Percentiles rank a stretch among this genome's conserved stretches.
Conservation (phyloP, 2,329 filamentous ascomycete species). For the Microdochium trichocladiopsis region DNA sequence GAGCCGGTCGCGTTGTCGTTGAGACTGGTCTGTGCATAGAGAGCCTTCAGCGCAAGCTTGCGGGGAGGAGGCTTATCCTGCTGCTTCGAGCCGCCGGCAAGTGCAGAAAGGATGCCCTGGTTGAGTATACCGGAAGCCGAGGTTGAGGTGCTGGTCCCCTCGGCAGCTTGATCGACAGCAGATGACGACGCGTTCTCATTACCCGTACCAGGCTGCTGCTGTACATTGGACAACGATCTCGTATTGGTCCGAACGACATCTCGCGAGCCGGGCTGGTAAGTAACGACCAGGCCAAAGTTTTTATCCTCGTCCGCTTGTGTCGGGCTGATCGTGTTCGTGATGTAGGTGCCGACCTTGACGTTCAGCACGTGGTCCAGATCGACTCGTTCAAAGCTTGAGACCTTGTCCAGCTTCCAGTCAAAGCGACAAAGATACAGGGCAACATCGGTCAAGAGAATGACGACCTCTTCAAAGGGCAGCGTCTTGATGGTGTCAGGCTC, state of each 20-base stretch:
- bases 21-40: conserved; percentile 45
- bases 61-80: conserved; percentile 22
- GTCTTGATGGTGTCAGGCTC: conserved; percentile 62
- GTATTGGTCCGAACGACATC: conserved; percentile 80
- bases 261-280: conserved; percentile 64
- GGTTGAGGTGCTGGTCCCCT: conserved; percentile 3
- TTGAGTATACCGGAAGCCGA: conserved; percentile 9
- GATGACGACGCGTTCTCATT: conserved; percentile 1
- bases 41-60: conserved; percentile 48
- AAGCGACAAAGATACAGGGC: conserved; percentile 87
- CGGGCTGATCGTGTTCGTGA: conserved; percentile 78
- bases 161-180: conserved; percentile 16
- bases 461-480: conserved; percentile 77
- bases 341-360: conserved; percentile 78
- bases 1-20: conserved; percentile 34
- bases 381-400: conserved; percentile 84
- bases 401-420: conserved; percentile 93
- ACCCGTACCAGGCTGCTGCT: conserved; percentile 21
- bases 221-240: conserved; percentile 58
- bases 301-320: conserved; percentile 68
- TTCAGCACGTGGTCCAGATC: conserved; percentile 65
- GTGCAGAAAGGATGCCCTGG: conserved; percentile 13
- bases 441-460: conserved; percentile 77
- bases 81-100: conserved; percentile 19
- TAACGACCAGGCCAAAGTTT: conserved; percentile 79